Evolutionary conservation across 1,284 basidiomycete species (phyloP), one percentile per base, ranked within the genome.

Genomic region (Tausonia pullulans): DNA sequence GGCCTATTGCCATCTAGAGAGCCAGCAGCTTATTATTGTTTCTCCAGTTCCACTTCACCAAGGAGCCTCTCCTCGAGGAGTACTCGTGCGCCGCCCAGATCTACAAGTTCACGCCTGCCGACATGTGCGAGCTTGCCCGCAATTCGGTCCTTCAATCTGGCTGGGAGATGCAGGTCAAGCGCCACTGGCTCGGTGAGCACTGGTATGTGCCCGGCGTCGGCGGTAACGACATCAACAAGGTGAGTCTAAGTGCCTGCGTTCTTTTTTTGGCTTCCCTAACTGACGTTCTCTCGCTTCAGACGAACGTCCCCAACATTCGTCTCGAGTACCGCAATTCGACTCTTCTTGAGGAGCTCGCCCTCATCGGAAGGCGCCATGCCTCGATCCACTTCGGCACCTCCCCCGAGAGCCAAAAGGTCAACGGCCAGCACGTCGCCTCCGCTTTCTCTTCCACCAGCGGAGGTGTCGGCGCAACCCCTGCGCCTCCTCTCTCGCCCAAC

Each of bases 141-240:
- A 98, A 98, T 78, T 94, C 90, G 2, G 95, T 98, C 48, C 80
- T 92, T 62, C 96, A 98, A 75, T 93, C 89, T 69, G 96, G 96
- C 1, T 99, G 98, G 77, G 96, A 99, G 78, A 98, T 98, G 92
- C 89, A 96, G 75, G 78, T 98, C 72, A 98, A 98, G 78, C 85
- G 92, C 13, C 96, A 97, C 76, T 98, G 96, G 95, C 80, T 96
- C 3, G 92, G 93, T 0, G 81, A 87, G 68, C 79, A 87, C 68
- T 98, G 91, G 88, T 95, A 91, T 75, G 79, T 90, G 41, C 87
- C 90, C 4, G 92, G 92, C 43, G 84, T 87, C 2, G 84, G 84
- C 8, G 92, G 91, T 3, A 96, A 96, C 73, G 88, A 93, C 69
- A 95, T 95, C 66, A 82, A 93, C 76, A 94, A 92, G 83, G 89